Evolutionary conservation across 495 filamentous ascomycete species (phyloP).

Genomic region (Penicillium riverlandense): DNA sequence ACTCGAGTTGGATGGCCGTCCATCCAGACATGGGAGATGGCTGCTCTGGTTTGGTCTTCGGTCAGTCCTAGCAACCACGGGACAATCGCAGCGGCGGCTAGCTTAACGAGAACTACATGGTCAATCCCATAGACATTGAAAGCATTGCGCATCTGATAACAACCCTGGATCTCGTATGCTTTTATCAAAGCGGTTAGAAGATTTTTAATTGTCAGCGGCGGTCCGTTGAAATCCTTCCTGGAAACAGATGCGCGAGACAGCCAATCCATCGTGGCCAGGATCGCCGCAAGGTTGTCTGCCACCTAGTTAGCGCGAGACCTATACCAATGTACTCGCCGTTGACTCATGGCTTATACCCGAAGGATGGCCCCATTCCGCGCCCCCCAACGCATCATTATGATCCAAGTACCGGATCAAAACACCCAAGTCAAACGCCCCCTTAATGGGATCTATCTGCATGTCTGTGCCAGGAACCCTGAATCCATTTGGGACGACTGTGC

Average conservation of each 20-base stretch:
- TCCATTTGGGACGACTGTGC: slow-evolving; percentile 21
- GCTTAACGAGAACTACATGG: slow-evolving; percentile 38
- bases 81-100: slow-evolving; percentile 32
- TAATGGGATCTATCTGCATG: slow-evolving; percentile 26
- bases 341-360: slow-evolving; percentile 16
- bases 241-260: slow-evolving; percentile 15
- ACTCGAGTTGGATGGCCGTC: slow-evolving; percentile 31
- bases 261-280: slow-evolving; percentile 33
- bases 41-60: slow-evolving; percentile 21
- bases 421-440: slow-evolving; percentile 40
- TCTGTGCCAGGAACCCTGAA: slow-evolving; percentile 38
- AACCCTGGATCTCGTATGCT: slow-evolving; percentile 44
- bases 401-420: slow-evolving; percentile 37
- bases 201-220: slow-evolving; percentile 23
- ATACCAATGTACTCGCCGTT: no score
- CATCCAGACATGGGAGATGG: slow-evolving; percentile 32
- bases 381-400: slow-evolving; percentile 37
- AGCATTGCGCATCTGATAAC: slow-evolving; percentile 28
- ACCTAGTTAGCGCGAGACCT: no score
- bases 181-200: slow-evolving; percentile 33
- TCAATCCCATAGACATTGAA: slow-evolving; percentile 37
- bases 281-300: slow-evolving; percentile 35
- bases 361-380: slow-evolving; percentile 41
- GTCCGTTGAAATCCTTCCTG: slow-evolving; percentile 4
- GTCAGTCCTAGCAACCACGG: slow-evolving; percentile 29